Conservation (phyloP, 805 yeast species). For the Kuraishia capsulata region DNA sequence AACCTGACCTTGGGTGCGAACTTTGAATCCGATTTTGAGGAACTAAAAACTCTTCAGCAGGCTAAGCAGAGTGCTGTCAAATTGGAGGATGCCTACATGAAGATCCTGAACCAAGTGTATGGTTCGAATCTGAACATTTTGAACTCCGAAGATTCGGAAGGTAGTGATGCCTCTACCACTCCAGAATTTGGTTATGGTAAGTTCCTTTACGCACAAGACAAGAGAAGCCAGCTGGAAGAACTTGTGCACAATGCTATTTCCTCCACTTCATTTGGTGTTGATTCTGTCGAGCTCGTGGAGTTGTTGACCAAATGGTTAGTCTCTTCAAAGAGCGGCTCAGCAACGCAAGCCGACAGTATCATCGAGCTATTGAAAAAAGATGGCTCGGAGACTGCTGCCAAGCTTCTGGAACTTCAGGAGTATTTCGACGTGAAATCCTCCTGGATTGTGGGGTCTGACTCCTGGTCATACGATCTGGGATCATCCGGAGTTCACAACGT, state of each 20-base stretch:
- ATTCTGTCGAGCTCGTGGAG: conserved; percentile 41
- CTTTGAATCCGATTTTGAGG: conserved; percentile 13
- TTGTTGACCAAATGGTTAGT: conserved; percentile 65
- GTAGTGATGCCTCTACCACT: conserved; percentile 32
- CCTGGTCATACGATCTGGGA: conserved; percentile 93
- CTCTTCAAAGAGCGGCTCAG: conserved; percentile 29
- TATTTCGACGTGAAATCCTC: conserved; percentile 39
- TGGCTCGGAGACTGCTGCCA: conserved; percentile 29
- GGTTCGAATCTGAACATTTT: conserved; percentile 45
- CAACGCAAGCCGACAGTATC: conserved; percentile 23
- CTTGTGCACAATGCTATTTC: conserved; percentile 38
- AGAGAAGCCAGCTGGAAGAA: conserved; percentile 33
- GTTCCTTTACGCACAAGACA: conserved; percentile 48
- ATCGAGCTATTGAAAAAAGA: conserved; percentile 29
- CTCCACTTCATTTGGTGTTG: conserved; percentile 9
- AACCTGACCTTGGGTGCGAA: conserved; percentile 49
- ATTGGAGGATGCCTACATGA: conserved; percentile 70
- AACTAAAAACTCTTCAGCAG: conserved; percentile 11
- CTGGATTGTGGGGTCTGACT: conserved; percentile 91
- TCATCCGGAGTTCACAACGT: conserved; percentile 85
- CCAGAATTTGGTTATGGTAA: conserved; percentile 90
- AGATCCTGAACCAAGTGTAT: conserved; percentile 64
- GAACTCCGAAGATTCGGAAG: conserved; percentile 43
- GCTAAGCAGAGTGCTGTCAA: conserved; percentile 39
- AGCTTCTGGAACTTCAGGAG: conserved; percentile 36